Evolutionary conservation across 176 grass and related monocot species (phyloP).

Genomic region (Oropetium thomaeum): DNA sequence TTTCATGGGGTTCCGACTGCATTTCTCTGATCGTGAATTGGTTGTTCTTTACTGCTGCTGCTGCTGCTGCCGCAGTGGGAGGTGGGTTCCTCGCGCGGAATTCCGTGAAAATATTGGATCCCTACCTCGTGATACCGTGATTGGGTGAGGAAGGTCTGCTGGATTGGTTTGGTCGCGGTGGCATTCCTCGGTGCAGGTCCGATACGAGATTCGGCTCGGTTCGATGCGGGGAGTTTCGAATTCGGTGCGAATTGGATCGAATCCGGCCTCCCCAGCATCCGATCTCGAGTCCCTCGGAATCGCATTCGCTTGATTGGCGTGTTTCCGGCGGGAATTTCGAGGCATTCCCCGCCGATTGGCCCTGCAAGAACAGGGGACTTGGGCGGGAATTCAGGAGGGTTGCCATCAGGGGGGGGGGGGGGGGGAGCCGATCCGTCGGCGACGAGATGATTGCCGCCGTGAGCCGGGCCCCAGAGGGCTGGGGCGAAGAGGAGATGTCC

Average conservation of each 20-base stretch:
- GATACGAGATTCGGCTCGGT: conserved; percentile 11
- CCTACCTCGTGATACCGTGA: neutral
- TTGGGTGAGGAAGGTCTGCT: neutral
- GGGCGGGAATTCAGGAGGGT: conserved; percentile 20
- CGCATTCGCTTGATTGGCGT: conserved; percentile 1
- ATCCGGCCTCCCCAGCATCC: conserved; percentile 16
- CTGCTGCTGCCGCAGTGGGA: neutral
- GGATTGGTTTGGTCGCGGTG: neutral
- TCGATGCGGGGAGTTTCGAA: neutral
- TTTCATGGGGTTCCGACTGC: neutral
- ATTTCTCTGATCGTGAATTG: conserved; percentile 27
- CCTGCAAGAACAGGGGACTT: conserved; percentile 3
- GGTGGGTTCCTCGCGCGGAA: neutral
- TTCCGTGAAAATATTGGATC: conserved; percentile 11
- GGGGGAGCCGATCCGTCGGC: neutral
- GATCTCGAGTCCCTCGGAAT: conserved; percentile 25
- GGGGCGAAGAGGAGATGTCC: conserved; percentile 66
- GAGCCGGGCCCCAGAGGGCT: conserved; percentile 20
- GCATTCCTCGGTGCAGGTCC: neutral
- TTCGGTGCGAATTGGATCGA: neutral
- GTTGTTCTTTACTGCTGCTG: neutral
- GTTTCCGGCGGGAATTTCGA: neutral
- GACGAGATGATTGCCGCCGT: conserved; percentile 43
- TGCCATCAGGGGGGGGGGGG: neutral
- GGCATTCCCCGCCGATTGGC: neutral